Evolutionary conservation across 2,329 filamentous ascomycete species (phyloP).

Genomic region (Curvularia sp.): DNA sequence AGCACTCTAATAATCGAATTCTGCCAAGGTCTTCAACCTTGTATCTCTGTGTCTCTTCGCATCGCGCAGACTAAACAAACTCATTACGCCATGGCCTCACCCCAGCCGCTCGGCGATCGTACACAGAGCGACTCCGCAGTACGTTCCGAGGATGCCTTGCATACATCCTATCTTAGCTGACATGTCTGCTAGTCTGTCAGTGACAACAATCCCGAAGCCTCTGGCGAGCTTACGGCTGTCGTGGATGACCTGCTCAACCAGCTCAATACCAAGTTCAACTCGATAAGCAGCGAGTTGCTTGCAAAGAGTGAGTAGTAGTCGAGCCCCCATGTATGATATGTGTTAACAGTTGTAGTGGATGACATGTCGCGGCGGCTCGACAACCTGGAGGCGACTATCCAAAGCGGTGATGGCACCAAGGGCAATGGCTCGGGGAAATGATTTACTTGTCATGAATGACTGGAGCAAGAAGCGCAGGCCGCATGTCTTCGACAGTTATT

Average conservation of each 20-base stretch:
- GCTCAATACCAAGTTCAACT: constrained; percentile 83
- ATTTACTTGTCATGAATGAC: neutral
- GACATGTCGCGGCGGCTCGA: constrained; percentile 90
- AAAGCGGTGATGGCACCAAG: constrained; percentile 58
- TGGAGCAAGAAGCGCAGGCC: neutral
- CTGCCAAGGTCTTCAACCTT: neutral
- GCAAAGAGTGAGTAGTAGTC: constrained; percentile 72
- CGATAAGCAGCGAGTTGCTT: constrained; percentile 84
- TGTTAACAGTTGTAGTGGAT: constrained; percentile 69
- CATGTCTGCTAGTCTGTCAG: constrained; percentile 22
- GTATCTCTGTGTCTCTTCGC: neutral
- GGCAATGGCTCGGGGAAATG: constrained; percentile 35
- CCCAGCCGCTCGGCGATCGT: constrained; percentile 30
- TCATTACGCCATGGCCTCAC: constrained; percentile 29
- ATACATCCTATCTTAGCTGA: constrained; percentile 3
- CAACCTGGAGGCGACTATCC: constrained; percentile 77
- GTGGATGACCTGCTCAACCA: constrained; percentile 88
- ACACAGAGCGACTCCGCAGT: constrained; percentile 33
- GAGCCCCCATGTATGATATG: neutral
- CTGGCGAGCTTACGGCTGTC: constrained; percentile 73
- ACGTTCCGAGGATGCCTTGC: constrained; percentile 12
- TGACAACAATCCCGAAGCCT: constrained; percentile 35
- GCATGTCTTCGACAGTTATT: neutral
- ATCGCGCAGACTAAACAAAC: neutral
- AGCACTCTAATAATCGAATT: neutral